Base-by-base conservation (phyloP, 306 rosid genomes). In the Vigna radiata region DNA sequence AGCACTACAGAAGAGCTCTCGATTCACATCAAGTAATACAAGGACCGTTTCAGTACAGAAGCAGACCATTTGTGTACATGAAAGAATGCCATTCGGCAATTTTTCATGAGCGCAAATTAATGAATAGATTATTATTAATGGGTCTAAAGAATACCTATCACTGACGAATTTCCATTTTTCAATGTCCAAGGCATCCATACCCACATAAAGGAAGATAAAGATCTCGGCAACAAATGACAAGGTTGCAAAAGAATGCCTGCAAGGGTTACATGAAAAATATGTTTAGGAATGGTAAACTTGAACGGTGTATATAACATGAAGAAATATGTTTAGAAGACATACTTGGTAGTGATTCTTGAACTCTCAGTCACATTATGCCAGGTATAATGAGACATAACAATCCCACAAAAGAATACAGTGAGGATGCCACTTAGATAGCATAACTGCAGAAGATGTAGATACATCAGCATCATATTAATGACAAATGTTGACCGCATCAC, bases 121-220 rank as follows among this genome's bases (percentile, higher is more conserved):
- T 49, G 54, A 23, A 62, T 59, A 65, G 76, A 68, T 64, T 75
- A 61, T 63, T 76, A 37, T 54, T 33, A 29, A 55, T 33, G 25
- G 68, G 61, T 47, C 1, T 18, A 1, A 49, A 73, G 59, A 39
- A 69, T 90, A 95, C 99, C 97, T 95, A 70, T 92, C 93, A 75
- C 96, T 92, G 21, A 92, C 97, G 72, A 83, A 95, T 81, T 87
- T 90, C 99, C 97, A 95, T 81, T 95, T 95, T 55, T 95, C 99
- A 53, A 95, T 92, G 86, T 95, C 99, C 96, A 95, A 78, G 61
- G 99, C 97, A 85, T 95, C 99, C 97, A 95, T 92, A 69, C 97
- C 99, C 76, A 95, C 99, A 79, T 95, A 95, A 78, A 95, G 89
- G 78, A 95, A 92, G 90, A 95, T 85, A 75, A 95, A 92, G 55